Evolutionary conservation across 31 red algal species (phyloP).

Genomic region (Odonthalia washingtoniensis): DNA sequence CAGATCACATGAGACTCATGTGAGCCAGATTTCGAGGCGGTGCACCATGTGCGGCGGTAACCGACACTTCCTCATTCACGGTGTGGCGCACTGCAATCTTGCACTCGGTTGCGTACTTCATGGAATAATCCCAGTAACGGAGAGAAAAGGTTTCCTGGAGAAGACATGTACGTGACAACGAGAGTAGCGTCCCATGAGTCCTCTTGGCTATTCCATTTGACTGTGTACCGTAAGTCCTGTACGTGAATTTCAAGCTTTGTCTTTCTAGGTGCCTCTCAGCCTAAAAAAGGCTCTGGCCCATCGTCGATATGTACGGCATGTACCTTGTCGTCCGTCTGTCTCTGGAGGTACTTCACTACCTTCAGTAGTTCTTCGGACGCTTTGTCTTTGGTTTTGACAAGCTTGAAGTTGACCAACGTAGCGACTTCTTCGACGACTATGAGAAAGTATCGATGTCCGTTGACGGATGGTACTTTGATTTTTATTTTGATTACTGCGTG

Average conservation of each 20-base stretch:
- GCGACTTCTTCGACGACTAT: conserved; percentile 46
- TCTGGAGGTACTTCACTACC: neutral
- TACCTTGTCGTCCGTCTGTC: neutral
- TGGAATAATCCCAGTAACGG: conserved; percentile 28
- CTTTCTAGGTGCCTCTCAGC: neutral
- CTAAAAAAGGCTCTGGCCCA: conserved; percentile 15
- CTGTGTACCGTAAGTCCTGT: conserved; percentile 10
- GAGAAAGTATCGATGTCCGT: conserved; percentile 31
- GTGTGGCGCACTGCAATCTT: conserved; percentile 21
- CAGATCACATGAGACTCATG: too few species aligned
- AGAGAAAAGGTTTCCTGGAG: conserved; percentile 26
- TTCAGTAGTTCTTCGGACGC: conserved; percentile 22
- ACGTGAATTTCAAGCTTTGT: neutral
- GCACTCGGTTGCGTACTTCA: conserved; percentile 19
- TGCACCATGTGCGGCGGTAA: neutral
- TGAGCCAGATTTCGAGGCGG: neutral
- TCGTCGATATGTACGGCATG: conserved; percentile 13
- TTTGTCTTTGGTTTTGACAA: conserved; percentile 32
- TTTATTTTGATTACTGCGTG: conserved; percentile 39
- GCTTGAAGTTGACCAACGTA: neutral
- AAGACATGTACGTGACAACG: conserved; percentile 22
- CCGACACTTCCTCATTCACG: neutral
- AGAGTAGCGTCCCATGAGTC: conserved; percentile 25
- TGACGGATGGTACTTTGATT: conserved; percentile 7
- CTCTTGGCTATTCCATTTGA: conserved; percentile 42